phyloP scores from a whole-genome alignment of 345 rosid species.

The Citrus maxima region DNA sequence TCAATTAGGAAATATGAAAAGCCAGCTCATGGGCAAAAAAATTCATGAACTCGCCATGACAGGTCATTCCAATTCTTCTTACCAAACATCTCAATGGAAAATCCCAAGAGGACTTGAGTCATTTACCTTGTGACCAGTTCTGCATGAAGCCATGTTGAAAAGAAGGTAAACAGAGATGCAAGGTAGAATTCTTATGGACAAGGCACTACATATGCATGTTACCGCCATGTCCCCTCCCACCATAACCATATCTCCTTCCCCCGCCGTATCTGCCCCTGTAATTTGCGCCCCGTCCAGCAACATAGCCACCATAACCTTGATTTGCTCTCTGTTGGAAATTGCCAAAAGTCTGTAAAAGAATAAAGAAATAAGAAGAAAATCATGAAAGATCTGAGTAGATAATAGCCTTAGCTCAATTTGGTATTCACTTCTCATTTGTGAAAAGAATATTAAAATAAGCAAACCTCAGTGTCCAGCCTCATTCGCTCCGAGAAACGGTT shows the following conservation, averaged over 20 bases:
- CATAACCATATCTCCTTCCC: slow-evolving; percentile 32
- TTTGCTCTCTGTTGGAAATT: slow-evolving; percentile 20
- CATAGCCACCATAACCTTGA: slow-evolving; percentile 22
- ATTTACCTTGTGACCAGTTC: slow-evolving; percentile 12
- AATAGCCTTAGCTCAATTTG: not conserved
- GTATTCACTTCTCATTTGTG: not conserved
- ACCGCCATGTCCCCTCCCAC: slow-evolving; percentile 29
- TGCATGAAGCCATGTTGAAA: not conserved
- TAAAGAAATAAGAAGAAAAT: not conserved
- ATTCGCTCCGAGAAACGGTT: slow-evolving; percentile 36
- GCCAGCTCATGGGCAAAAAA: slow-evolving; percentile 20
- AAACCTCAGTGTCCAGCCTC: slow-evolving; percentile 40
- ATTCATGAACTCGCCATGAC: slow-evolving; percentile 25
- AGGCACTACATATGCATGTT: slow-evolving; percentile 18
- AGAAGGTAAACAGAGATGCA: not conserved
- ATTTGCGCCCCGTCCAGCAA: slow-evolving; percentile 17
- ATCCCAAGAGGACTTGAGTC: not conserved
- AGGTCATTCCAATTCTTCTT: not conserved
- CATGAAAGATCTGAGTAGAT: not conserved
- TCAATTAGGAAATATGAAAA: not conserved
- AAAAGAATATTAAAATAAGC: not conserved
- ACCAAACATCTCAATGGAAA: slow-evolving; percentile 8
- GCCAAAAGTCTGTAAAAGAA: slow-evolving; percentile 31
- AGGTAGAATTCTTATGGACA: not conserved
- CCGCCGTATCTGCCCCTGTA: slow-evolving; percentile 16